A percentile compares a stretch with the other conserved stretches of the same genome.
Evolutionary conservation across 352 stramenopile species (phyloP).

Genomic region (Pythium sukuiense): DNA sequence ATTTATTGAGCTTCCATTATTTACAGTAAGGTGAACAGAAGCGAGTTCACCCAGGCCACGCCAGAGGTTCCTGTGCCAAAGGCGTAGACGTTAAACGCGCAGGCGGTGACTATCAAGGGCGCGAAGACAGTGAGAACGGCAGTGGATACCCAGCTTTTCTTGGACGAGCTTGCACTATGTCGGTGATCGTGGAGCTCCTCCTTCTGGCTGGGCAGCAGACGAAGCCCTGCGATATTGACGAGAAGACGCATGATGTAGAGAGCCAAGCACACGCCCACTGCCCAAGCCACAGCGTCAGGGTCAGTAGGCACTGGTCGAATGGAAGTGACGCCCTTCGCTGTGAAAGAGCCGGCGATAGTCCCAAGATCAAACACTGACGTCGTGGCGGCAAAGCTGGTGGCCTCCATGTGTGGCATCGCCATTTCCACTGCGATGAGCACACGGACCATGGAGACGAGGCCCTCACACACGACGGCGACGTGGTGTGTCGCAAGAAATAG

Average conservation of each 20-base stretch:
- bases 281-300: background rate
- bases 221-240: background rate
- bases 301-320: background rate
- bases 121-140: background rate
- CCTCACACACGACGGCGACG: background rate
- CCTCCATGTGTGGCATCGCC: slow-evolving; percentile 14
- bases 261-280: background rate
- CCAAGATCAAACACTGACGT: slow-evolving; percentile 11
- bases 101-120: background rate
- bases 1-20: too few species aligned
- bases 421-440: slow-evolving; percentile 16
- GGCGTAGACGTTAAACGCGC: background rate
- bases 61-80: background rate
- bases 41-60: background rate
- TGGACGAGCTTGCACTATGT: background rate
- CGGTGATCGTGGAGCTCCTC: background rate
- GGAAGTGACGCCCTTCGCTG: background rate
- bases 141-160: background rate
- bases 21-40: background rate
- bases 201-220: slow-evolving; percentile 10
- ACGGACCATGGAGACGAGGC: background rate
- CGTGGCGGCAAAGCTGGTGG: slow-evolving; percentile 13
- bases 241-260: slow-evolving; percentile 7
- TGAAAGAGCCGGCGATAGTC: slow-evolving; percentile 8
- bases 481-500: slow-evolving; percentile 11